These are phyloP conservation scores for Musa beccarii DNA, from an alignment of 176 grass and related monocot genomes.

Conservation along the genomic window DNA sequence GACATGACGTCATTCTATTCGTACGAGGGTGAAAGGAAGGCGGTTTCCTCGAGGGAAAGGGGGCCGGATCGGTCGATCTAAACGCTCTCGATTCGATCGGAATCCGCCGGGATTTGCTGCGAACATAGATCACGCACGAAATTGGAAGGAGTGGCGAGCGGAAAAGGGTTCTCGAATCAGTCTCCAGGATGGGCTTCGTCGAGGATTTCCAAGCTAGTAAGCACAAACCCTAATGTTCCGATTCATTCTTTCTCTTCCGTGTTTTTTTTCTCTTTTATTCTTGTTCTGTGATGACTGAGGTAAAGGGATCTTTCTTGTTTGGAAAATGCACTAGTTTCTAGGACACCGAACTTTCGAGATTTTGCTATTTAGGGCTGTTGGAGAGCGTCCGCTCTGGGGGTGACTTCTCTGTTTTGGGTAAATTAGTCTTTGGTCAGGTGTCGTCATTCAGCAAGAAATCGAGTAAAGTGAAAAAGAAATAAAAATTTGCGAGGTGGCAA, in stretches of 20 bases:
- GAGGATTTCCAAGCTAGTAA: constrained; percentile 65
- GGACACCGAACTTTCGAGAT: background rate
- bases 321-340: background rate
- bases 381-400: background rate
- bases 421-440: background rate
- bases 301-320: background rate
- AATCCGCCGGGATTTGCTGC: background rate
- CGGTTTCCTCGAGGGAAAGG: too few relatives aligned
- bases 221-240: constrained; percentile 14
- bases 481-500: too few relatives aligned
- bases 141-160: background rate
- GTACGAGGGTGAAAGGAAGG: too few relatives aligned
- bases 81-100: background rate
- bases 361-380: background rate
- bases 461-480: too few relatives aligned
- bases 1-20: too few relatives aligned
- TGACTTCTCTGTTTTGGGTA: background rate
- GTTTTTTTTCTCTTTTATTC: background rate
- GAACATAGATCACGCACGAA: background rate
- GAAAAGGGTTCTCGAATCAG: background rate
- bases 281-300: too few relatives aligned
- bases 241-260: background rate
- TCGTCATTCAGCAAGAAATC: too few relatives aligned
- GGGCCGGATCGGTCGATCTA: background rate
- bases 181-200: constrained; percentile 40